phyloP scores from a whole-genome alignment of 257 asterid species.

The Plectranthus barbatus region DNA sequence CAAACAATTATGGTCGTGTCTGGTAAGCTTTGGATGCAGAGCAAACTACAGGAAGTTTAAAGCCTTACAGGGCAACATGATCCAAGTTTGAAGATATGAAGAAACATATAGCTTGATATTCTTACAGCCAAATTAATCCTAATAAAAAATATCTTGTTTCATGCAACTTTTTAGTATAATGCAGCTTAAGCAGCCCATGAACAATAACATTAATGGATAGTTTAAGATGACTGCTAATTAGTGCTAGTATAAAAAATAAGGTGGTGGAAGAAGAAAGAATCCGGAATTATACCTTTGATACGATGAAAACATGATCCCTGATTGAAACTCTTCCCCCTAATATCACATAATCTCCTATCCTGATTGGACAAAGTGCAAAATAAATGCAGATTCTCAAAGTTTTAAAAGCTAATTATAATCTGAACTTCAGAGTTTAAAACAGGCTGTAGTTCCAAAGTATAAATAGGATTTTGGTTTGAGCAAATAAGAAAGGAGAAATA shows the following conservation, averaged over 20 bases:
- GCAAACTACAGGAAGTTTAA: no score
- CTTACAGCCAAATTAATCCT: background rate
- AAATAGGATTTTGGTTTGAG: background rate
- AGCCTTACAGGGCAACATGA: background rate
- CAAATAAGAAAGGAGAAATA: background rate
- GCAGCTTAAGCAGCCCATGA: background rate
- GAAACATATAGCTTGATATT: background rate
- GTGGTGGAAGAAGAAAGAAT: background rate
- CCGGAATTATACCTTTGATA: slow-evolving; percentile 47
- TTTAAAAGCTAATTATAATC: slow-evolving; percentile 6
- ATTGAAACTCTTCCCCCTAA: slow-evolving; percentile 75
- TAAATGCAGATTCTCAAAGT: background rate
- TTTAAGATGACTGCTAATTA: background rate
- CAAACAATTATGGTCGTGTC: no score
- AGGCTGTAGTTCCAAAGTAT: background rate
- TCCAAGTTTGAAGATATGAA: background rate
- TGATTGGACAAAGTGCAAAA: slow-evolving; percentile 16
- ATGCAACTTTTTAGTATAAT: background rate
- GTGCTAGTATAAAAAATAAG: no score
- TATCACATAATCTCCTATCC: slow-evolving; percentile 77
- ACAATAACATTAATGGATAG: background rate
- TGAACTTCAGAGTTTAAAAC: background rate
- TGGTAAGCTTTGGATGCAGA: no score
- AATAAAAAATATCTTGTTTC: background rate
- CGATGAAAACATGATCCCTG: slow-evolving; percentile 66